Conservation (phyloP, 2,329 filamentous ascomycete species). For the Nothopassalora personata region DNA sequence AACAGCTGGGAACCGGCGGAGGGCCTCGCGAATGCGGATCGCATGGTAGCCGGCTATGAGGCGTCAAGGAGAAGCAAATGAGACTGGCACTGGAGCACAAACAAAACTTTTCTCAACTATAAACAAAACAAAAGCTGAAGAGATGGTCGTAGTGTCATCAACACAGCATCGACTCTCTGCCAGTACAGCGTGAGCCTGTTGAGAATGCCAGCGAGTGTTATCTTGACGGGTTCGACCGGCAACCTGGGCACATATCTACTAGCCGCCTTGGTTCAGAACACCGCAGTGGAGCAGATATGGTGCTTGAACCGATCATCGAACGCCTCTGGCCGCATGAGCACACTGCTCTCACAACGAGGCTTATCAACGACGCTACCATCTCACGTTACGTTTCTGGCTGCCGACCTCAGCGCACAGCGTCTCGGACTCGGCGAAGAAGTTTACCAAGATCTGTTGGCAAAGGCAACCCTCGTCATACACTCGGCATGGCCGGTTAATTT, state of each 20-base stretch:
- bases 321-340: conserved; percentile 3
- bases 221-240: conserved; percentile 34
- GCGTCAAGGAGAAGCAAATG: too few relatives aligned
- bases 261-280: not conserved
- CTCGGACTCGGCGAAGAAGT: not conserved
- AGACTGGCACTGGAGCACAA: too few relatives aligned
- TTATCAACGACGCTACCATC: not conserved
- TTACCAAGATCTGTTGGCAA: not conserved
- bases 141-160: too few relatives aligned
- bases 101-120: too few relatives aligned
- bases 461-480: conserved; percentile 24
- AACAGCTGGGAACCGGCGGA: too few relatives aligned
- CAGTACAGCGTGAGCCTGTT: too few relatives aligned
- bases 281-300: conserved; percentile 11
- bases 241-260: conserved; percentile 32
- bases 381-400: not conserved
- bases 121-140: too few relatives aligned
- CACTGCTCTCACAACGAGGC: not conserved
- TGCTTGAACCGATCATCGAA: conserved; percentile 23
- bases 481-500: conserved; percentile 33
- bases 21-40: too few relatives aligned
- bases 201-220: too few relatives aligned
- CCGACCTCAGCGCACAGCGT: not conserved
- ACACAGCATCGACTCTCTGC: too few relatives aligned
- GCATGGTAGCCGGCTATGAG: too few relatives aligned